These are phyloP conservation scores for Tieghemostelium lacteum DNA, from an alignment of 78 protist genomes.

Conservation along the genomic window DNA sequence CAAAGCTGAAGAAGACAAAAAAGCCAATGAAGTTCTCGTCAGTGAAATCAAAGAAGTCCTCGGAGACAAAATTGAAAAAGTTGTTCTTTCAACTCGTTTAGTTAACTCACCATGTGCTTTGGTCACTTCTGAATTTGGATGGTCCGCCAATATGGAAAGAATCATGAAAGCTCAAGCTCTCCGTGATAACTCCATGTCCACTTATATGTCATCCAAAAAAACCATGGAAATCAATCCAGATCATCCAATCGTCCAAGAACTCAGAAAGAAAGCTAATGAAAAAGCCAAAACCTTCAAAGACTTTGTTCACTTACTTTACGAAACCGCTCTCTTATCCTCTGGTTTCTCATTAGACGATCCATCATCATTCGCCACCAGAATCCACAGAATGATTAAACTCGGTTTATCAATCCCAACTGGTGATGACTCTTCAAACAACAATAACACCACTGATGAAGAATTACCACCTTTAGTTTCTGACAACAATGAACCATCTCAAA, in stretches of 20 bases:
- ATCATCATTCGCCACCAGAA: constrained; percentile 93
- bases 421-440: constrained; percentile 24
- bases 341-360: constrained; percentile 99
- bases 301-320: constrained; percentile 96
- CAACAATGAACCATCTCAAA: constrained; percentile 72
- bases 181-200: constrained; percentile 95
- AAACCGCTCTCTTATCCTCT: constrained; percentile 97
- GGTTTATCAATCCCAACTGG: constrained; percentile 93
- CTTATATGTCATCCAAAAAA: constrained; percentile 98
- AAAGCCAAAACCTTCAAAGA: constrained; percentile 97
- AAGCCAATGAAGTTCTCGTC: constrained; percentile 93
- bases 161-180: constrained; percentile 99
- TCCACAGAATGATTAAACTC: constrained; percentile 98
- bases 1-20: constrained; percentile 93
- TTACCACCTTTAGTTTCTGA: constrained; percentile 84
- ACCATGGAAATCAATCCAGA: constrained; percentile 98
- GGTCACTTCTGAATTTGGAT: constrained; percentile 98
- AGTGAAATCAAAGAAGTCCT: constrained; percentile 98
- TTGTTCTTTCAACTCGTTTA: constrained; percentile 93
- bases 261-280: constrained; percentile 86
- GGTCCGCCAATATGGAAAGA: constrained; percentile 99
- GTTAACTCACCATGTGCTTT: constrained; percentile 97
- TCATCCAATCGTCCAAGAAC: constrained; percentile 95
- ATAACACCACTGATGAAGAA: constrained; percentile 73
- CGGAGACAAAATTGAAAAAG: constrained; percentile 99